Base-by-base conservation (phyloP, 345 rosid species). In the Passiflora organensis region DNA sequence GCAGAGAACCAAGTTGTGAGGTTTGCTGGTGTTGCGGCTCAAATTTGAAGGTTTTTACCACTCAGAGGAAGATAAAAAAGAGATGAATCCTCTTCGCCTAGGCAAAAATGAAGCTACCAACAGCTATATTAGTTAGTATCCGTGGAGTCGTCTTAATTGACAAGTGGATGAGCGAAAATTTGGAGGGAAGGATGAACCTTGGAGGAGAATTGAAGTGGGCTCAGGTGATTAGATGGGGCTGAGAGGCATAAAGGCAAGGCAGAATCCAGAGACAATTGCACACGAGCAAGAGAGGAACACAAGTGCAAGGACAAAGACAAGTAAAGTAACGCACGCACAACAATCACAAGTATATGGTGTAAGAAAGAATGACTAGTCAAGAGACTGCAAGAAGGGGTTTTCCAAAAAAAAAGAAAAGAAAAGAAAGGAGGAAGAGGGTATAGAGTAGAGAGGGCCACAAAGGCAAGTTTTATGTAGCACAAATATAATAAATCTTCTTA, bases 341-440 rank as follows among this genome's bases (percentile, higher is more conserved):
- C n/a, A n/a, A n/a, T n/a, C n/a, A n/a, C n/a, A n/a, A n/a, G n/a
- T n/a, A n/a, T n/a, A n/a, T n/a, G n/a, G n/a, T n/a, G n/a, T n/a
- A n/a, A n/a, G n/a, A n/a, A n/a, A n/a, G n/a, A n/a, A n/a, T n/a
- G n/a, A n/a, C n/a, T n/a, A n/a, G n/a, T n/a, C n/a, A n/a, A n/a
- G n/a, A n/a, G n/a, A n/a, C n/a, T n/a, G n/a, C n/a, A n/a, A n/a
- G n/a, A n/a, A n/a, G n/a, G n/a, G n/a, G n/a, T n/a, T n/a, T n/a
- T n/a, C n/a, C n/a, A n/a, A n/a, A n/a, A 62, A 59, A 60, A 55
- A 70, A 45, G 50, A 51, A 57, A 51, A 48, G 43, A 11, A 54
- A 50, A 34, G 15, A 13, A 18, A 52, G 59, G 58, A 45, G 39
- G 39, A 36, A 36, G 22, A 21, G 18, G 18, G 48, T 6, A 16